phyloP scores from a whole-genome alignment of 768 basidiomycete species.

The Calocybe indica region DNA sequence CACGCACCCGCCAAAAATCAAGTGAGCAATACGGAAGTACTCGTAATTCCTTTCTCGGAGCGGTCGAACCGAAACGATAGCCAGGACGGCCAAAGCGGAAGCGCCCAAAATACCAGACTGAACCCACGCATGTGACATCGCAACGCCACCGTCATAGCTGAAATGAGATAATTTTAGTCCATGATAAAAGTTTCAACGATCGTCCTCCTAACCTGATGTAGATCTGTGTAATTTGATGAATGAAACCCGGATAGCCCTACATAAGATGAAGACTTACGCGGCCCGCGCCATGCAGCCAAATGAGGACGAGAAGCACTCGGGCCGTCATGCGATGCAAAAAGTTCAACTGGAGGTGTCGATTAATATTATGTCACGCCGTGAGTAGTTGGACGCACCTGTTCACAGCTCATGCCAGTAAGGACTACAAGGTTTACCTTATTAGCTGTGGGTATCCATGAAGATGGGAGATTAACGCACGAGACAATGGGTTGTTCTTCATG shows the following conservation, averaged over 20 bases:
- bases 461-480: neutral
- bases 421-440: neutral
- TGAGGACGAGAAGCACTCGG: constrained; percentile 3
- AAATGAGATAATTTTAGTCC: constrained; percentile 5
- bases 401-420: neutral
- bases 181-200: constrained; percentile 9
- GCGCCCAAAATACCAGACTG: constrained; percentile 32
- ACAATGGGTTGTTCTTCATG: neutral
- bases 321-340: constrained; percentile 5
- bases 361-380: neutral
- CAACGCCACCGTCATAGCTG: constrained; percentile 1
- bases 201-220: no score
- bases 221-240: neutral
- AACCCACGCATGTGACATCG: constrained; percentile 19
- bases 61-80: constrained; percentile 40
- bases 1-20: constrained; percentile 17
- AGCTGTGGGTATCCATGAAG: neutral
- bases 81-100: constrained; percentile 34
- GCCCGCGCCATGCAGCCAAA: constrained; percentile 15
- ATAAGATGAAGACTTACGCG: constrained; percentile 24
- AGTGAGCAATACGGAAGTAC: constrained; percentile 44
- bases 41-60: constrained; percentile 44
- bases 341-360: constrained; percentile 1
- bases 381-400: neutral
- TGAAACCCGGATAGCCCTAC: neutral